These are phyloP conservation scores for Populus deltoides DNA, from an alignment of 345 rosid species.

Conservation along the genomic window DNA sequence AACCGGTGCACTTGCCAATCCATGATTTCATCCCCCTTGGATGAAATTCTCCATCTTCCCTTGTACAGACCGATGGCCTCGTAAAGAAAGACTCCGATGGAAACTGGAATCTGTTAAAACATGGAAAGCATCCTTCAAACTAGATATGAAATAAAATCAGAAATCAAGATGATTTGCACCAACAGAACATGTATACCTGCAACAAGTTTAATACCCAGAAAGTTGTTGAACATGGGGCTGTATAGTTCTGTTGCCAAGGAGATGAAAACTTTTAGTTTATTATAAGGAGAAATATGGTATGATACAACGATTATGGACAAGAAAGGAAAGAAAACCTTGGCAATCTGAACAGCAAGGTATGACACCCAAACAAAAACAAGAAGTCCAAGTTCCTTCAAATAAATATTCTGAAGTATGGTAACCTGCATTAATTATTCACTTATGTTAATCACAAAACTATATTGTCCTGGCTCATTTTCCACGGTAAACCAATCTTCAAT, in stretches of 20 bases:
- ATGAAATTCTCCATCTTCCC: not conserved
- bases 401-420: not conserved
- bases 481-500: not conserved
- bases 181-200: not conserved
- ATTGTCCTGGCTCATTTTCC: too few species aligned
- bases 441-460: too few species aligned
- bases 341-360: constrained; percentile 6
- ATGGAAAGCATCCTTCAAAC: not conserved
- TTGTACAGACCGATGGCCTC: constrained; percentile 2
- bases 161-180: not conserved
- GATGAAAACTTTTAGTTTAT: not conserved
- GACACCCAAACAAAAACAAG: constrained; percentile 7
- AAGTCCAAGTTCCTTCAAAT: constrained; percentile 8
- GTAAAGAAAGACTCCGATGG: not conserved
- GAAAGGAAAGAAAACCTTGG: not conserved
- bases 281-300: not conserved
- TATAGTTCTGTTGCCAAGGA: not conserved
- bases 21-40: not conserved
- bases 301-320: not conserved
- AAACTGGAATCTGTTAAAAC: not conserved
- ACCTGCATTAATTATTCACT: not conserved
- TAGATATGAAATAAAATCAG: too few species aligned
- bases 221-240: not conserved
- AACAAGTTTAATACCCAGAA: constrained; percentile 6
- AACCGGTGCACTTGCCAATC: not conserved